Evolutionary conservation across 768 basidiomycete genomes (phyloP), one percentile per base, ranked within the genome.

Genomic region (Mrakia gelida): DNA sequence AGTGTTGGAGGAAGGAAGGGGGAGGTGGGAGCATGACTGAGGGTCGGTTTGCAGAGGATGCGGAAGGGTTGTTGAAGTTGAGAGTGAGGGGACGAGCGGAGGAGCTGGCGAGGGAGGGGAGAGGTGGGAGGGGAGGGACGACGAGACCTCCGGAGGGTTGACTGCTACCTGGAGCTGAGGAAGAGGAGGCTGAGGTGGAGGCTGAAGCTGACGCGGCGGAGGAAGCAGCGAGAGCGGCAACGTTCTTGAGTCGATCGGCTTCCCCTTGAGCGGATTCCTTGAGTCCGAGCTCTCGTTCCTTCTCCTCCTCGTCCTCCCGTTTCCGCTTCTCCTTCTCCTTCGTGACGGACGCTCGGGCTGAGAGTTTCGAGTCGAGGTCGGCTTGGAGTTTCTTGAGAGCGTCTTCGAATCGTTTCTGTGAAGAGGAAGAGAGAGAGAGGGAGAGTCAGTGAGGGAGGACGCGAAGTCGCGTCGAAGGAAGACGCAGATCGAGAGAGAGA

Each of bases 371-470:
- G 80, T 95, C 94, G 43, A 95, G 86, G 82, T 97, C 94, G 52
- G 90, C 89, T 16, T 90, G 88, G 70, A 97, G 87, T 84, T 96
- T 97, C 86, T 91, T 92, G 81, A 95, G 84, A 26, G 92, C 91
- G 83, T 96, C 95, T 83, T 95, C 93, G 84, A 96, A 95, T 52
- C 94, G 94, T 89, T 91, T 92, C 91, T 95, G 81, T 9, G 72
- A 78, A 30, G 54, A 38, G 11, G 26, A 32, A 26, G 11, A 13
- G 2, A 52, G 45, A 15, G 75, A 30, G 45, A 72, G 62, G 6
- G 41, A 34, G 54, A 38, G 79, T 56, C 26, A 45, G 45, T 56
- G 38, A 28, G 49, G 32, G 56, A 26, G 59, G 75, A 28, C n/a
- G 45, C 9, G 45, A 45, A 75, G 26, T 41, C 59, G 52, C 63